These are phyloP conservation scores for Melampsora americana DNA, from an alignment of 1,284 basidiomycete genomes.

Conservation along the genomic window DNA sequence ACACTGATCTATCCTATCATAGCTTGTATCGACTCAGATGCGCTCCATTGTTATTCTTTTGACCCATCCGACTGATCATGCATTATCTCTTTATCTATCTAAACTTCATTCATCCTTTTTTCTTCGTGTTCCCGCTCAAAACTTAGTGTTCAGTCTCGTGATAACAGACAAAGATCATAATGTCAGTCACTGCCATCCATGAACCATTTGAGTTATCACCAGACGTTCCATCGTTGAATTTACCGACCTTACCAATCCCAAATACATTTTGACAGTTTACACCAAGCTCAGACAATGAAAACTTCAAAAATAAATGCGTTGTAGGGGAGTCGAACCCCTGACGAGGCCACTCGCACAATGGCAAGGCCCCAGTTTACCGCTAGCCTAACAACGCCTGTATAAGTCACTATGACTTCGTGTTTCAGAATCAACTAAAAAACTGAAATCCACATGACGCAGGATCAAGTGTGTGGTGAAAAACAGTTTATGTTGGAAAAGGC, in stretches of 20 bases:
- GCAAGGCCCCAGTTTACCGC: constrained; percentile 1
- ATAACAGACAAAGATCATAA: constrained; percentile 22
- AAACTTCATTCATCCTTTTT: neutral
- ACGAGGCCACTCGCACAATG: constrained; percentile 27
- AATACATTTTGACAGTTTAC: constrained; percentile 18
- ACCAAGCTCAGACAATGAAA: too few relatives aligned
- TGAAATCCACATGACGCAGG: too few relatives aligned
- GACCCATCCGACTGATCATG: too few relatives aligned
- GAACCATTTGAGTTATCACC: constrained; percentile 22
- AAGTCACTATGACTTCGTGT: too few relatives aligned
- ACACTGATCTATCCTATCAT: constrained; percentile 71
- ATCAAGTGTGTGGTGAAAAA: too few relatives aligned
- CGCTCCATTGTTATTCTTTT: too few relatives aligned
- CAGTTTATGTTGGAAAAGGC: too few relatives aligned
- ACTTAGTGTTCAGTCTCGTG: neutral
- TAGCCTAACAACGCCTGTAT: too few relatives aligned
- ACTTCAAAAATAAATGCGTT: too few relatives aligned
- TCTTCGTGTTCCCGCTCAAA: neutral
- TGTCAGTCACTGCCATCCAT: constrained; percentile 22
- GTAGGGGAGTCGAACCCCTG: constrained; percentile 45
- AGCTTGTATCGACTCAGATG: too few relatives aligned
- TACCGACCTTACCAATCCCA: constrained; percentile 15
- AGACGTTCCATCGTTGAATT: neutral
- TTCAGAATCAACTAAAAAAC: too few relatives aligned
- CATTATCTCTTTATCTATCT: too few relatives aligned